These are phyloP conservation scores for Zymoseptoria tritici DNA, from an alignment of 2,329 filamentous ascomycete species.

Conservation along the genomic window DNA sequence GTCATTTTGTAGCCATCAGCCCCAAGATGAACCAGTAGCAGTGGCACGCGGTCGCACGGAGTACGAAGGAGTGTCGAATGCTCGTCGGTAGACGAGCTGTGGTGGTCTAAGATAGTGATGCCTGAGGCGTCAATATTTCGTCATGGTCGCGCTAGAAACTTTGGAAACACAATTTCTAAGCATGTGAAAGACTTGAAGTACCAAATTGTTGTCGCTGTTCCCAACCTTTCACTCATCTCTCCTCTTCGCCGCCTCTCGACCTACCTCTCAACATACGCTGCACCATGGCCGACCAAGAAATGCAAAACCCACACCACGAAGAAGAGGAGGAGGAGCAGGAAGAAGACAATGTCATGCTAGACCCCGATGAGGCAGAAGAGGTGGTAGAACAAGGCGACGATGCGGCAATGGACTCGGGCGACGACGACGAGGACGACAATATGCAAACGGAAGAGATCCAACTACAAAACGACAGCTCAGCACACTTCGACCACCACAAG, in stretches of 20 bases:
- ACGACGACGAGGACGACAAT: conserved; percentile 50
- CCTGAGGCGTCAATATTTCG: not conserved
- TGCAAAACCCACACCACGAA: conserved; percentile 11
- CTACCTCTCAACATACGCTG: not conserved
- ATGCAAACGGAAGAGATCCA: conserved; percentile 61
- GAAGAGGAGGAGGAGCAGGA: conserved; percentile 46
- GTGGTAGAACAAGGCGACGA: conserved; percentile 55
- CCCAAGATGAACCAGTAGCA: no score
- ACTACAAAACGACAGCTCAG: conserved; percentile 84
- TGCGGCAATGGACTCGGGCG: conserved; percentile 74
- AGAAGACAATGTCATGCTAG: conserved; percentile 64
- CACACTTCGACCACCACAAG: conserved; percentile 83
- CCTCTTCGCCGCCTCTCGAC: not conserved
- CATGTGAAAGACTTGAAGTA: not conserved
- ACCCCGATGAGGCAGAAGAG: conserved; percentile 72
- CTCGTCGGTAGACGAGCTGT: no score
- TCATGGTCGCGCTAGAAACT: not conserved
- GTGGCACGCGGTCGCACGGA: no score
- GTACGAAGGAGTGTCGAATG: no score
- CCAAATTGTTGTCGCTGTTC: no score
- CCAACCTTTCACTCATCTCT: no score
- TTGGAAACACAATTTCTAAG: not conserved
- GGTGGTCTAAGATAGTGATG: not conserved
- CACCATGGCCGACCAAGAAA: conserved; percentile 15
- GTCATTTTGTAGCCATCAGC: no score